These are phyloP conservation scores for Tephrocybe sp. DNA, from an alignment of 768 basidiomycete genomes.

Conservation along the genomic window DNA sequence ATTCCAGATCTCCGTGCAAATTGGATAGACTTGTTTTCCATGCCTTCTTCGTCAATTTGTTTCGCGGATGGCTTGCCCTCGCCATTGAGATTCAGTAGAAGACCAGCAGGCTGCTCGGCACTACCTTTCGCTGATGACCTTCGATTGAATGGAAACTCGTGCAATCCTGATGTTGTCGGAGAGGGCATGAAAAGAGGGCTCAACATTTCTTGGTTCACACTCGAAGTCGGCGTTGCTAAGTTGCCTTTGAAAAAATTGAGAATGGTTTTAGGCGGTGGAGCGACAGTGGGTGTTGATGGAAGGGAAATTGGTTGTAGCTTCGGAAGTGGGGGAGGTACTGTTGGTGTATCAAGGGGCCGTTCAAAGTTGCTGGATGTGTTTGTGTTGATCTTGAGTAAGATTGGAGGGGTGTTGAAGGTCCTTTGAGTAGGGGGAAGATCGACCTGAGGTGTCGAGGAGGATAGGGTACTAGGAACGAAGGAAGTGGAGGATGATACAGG, in stretches of 20 bases:
- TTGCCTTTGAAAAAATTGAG: slow-evolving; percentile 32
- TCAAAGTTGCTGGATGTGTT: slow-evolving; percentile 13
- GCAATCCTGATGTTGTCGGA: slow-evolving; percentile 25
- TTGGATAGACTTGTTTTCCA: slow-evolving; percentile 39
- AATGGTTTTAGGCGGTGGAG: slow-evolving; percentile 29
- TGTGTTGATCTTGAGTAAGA: slow-evolving; percentile 25
- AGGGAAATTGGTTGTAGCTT: slow-evolving; percentile 45
- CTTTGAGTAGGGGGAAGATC: slow-evolving; percentile 16
- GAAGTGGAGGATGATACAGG: slow-evolving; percentile 10
- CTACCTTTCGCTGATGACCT: slow-evolving; percentile 2
- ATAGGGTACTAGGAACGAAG: not conserved
- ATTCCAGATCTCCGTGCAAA: slow-evolving; percentile 41
- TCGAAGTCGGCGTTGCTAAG: slow-evolving; percentile 22
- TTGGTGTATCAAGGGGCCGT: slow-evolving; percentile 20
- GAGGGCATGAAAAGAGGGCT: slow-evolving; percentile 44
- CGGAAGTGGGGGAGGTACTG: slow-evolving; percentile 36
- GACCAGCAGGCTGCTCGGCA: slow-evolving; percentile 7
- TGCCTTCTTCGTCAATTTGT: slow-evolving; percentile 32
- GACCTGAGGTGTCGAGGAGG: slow-evolving; percentile 5
- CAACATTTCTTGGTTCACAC: slow-evolving; percentile 33
- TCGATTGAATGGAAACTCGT: not conserved
- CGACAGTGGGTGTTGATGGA: slow-evolving; percentile 43
- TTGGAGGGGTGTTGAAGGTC: slow-evolving; percentile 18
- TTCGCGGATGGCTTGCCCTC: slow-evolving; percentile 24
- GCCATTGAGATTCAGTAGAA: slow-evolving; percentile 17